phyloP scores from a whole-genome alignment of 163 green algal genomes.

The Scenedesmus sp. region DNA sequence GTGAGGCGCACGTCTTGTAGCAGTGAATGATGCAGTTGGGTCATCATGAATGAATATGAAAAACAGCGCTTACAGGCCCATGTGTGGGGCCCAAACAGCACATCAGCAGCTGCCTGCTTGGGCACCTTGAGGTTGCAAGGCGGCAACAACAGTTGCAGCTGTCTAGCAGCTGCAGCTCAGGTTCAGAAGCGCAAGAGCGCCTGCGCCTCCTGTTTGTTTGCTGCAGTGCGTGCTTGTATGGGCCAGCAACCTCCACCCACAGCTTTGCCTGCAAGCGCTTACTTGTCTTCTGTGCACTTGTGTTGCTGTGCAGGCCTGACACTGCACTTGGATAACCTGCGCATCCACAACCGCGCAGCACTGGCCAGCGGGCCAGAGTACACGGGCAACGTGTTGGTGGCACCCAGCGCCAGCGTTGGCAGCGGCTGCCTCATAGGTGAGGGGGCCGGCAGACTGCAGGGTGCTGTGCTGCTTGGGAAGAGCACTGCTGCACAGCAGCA shows the following conservation, averaged over 20 bases:
- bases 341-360: slow-evolving; percentile 64
- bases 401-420: slow-evolving; percentile 80
- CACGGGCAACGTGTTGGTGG: slow-evolving; percentile 93
- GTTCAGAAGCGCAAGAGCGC: no score
- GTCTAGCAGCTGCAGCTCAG: not conserved
- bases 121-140: no score
- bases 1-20: slow-evolving; percentile 55
- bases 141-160: not conserved
- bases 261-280: not conserved
- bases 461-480: not conserved
- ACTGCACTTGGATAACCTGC: slow-evolving; percentile 92
- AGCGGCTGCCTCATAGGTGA: slow-evolving; percentile 66
- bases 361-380: slow-evolving; percentile 81
- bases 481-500: not conserved
- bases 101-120: not conserved
- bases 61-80: no score
- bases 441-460: not conserved
- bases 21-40: not conserved
- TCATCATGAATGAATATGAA: no score
- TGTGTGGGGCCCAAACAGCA: not conserved
- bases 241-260: not conserved
- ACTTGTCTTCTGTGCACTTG: not conserved
- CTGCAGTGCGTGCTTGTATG: not conserved
- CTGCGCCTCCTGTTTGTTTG: not conserved
- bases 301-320: slow-evolving; percentile 76